Base-by-base conservation (phyloP, 345 rosid genomes). In the Linum trigynum region DNA sequence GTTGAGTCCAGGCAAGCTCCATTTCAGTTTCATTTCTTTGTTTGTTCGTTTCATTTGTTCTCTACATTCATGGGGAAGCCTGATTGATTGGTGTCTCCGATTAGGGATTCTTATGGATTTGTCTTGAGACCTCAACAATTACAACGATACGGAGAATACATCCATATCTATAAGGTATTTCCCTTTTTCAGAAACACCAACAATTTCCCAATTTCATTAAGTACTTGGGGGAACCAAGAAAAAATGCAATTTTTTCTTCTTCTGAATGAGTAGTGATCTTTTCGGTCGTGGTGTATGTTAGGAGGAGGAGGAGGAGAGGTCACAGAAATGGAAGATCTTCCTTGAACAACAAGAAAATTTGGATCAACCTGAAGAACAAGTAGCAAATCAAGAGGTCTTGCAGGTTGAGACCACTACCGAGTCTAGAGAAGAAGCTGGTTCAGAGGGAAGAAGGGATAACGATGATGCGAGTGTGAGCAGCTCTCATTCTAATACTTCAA, bases 231-330 rank as follows among this genome's bases (percentile, higher is more conserved):
- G 38, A 6, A 37, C 10, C 10, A n/a, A 57, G 7, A 4, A 37
- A 12, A 57, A 9, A 57, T 23, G 0, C 37, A 57, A 17, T 9
- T 7, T 15, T 9, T 48, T 48, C 2, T 48, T 12, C 9, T 48
- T 48, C 53, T 48, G 15, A 15, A 48, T 9, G 53, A 51, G 10
- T 69, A 62, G 23, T 36, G 4, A n/a, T 51, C 56, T 23, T 56
- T 69, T 68, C 51, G 72, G 62, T 72, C 59, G 63, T 66, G 41
- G 74, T 58, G 64, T 67, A 14, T 77, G 55, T 68, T 78, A 94
- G 99, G 91, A 84, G 78, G 97, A 94, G 81, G 99, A 94, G 81
- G 82, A 74, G 55, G 97, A 94, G 79, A 90, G 97, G 68, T 79
- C 78, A 14, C 67, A 65, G 64, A 90, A 80, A 73, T 90, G 97